These are phyloP conservation scores for Calendula officinalis DNA, from an alignment of 129 eudicot species.

Conservation along the genomic window DNA sequence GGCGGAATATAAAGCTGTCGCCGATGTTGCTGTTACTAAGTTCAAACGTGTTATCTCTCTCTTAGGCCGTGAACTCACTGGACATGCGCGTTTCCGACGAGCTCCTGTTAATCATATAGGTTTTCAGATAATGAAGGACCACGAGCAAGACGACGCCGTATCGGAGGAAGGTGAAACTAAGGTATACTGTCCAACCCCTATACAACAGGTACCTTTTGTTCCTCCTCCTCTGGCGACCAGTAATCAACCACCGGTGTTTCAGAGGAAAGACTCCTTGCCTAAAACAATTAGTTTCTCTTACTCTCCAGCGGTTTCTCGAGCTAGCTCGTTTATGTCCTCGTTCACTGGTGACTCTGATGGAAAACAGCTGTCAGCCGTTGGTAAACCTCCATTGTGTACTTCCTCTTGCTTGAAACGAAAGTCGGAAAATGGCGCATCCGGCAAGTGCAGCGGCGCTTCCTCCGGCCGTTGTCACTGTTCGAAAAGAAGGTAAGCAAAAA, in stretches of 20 bases:
- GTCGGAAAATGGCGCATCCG: conserved; percentile 73
- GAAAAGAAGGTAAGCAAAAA: conserved; percentile 51
- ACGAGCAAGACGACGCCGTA: conserved; percentile 26
- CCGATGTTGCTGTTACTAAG: conserved; percentile 63
- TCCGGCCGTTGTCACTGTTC: conserved; percentile 83
- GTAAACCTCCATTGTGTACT: conserved; percentile 61
- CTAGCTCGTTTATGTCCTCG: conserved; percentile 66
- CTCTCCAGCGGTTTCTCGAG: conserved; percentile 54
- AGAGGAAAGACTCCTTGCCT: conserved; percentile 40
- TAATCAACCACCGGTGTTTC: conserved; percentile 22
- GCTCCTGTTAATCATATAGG: conserved; percentile 41
- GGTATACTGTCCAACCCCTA: conserved; percentile 75
- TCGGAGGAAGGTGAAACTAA: conserved; percentile 32
- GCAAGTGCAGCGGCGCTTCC: conserved; percentile 82
- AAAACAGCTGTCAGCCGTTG: conserved; percentile 55
- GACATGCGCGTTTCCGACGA: conserved; percentile 92
- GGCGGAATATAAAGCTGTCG: conserved; percentile 50
- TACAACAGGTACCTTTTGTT: conserved; percentile 60
- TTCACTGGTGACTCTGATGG: conserved; percentile 52
- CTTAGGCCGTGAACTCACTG: conserved; percentile 51
- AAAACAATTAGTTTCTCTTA: conserved; percentile 66
- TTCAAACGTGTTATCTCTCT: conserved; percentile 72
- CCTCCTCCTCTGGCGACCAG: conserved; percentile 19
- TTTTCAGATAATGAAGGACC: not conserved
- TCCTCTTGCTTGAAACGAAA: conserved; percentile 64